These are phyloP conservation scores for Larix kaempferi DNA, from an alignment of 75 land plant genomes.

Conservation along the genomic window DNA sequence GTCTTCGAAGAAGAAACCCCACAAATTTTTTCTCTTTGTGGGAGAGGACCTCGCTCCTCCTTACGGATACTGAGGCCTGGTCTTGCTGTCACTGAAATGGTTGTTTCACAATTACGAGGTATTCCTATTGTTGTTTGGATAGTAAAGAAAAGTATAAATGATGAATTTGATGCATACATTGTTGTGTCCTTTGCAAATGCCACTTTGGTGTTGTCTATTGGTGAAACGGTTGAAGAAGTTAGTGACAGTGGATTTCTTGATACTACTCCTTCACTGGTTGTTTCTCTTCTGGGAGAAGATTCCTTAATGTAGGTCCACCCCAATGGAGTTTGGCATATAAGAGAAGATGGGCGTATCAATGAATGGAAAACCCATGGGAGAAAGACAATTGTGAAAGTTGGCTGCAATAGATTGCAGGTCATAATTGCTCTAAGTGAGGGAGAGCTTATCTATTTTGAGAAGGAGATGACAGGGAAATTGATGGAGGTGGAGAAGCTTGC, in stretches of 20 bases:
- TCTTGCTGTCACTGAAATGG: slow-evolving; percentile 97
- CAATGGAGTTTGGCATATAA: slow-evolving; percentile 94
- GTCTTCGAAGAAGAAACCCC: slow-evolving; percentile 98
- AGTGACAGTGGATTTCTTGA: slow-evolving; percentile 99
- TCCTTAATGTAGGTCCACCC: slow-evolving; percentile 99
- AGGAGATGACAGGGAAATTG: slow-evolving; percentile 93
- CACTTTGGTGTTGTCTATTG: slow-evolving; percentile 98
- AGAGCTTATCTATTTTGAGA: slow-evolving; percentile 95
- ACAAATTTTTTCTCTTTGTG: slow-evolving; percentile 91
- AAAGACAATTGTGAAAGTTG: slow-evolving; percentile 94
- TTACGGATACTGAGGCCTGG: slow-evolving; percentile 88
- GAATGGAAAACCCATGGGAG: slow-evolving; percentile 99
- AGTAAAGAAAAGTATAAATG: slow-evolving; percentile 89
- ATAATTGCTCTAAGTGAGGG: slow-evolving; percentile 96
- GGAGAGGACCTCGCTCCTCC: slow-evolving; percentile 90
- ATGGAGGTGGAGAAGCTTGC: slow-evolving; percentile 95
- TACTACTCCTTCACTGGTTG: slow-evolving; percentile 91
- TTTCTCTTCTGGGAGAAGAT: slow-evolving; percentile 95
- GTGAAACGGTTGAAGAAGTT: slow-evolving; percentile 99
- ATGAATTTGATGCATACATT: slow-evolving; percentile 99
- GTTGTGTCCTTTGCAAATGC: slow-evolving; percentile 98
- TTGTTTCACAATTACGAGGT: slow-evolving; percentile 93
- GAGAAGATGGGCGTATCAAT: slow-evolving; percentile 94
- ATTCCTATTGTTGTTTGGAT: slow-evolving; percentile 99
- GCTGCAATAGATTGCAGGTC: slow-evolving; percentile 95